Evolutionary conservation across 495 filamentous ascomycete species (phyloP), one percentile per base, ranked within the genome.

Genomic region (Neurospora sp.): DNA sequence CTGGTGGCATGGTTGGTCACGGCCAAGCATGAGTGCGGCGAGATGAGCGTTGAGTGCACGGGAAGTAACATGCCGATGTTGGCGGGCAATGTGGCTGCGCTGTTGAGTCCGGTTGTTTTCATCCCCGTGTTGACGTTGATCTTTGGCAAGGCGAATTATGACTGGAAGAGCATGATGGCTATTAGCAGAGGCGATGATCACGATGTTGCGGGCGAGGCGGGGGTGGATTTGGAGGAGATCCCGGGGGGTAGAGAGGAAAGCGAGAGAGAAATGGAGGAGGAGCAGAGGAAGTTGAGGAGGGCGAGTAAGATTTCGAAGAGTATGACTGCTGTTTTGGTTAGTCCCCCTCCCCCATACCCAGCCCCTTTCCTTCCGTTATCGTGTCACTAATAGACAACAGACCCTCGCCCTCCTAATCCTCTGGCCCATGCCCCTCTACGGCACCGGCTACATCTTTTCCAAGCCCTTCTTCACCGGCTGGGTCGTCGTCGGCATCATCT

Each of bases 381-480:
- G 31, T 35, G 31, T 35, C 31, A 35, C 31, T 35, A 35, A 35
- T 0, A 18, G 3, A 20, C 10, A 31, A 5, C 48, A 82, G 84
- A 94, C 94, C 0, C 73, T 97, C 0, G 87, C 88, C 9, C 82
- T 98, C 71, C 81, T 98, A 3, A 85, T 98, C 27, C 87, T 97
- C 68, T 98, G 95, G 95, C 95, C 95, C 9, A 96, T 97, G 86
- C 95, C 95, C 1, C 89, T 98, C 89, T 98, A 96, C 78, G 95
- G 93, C 9, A 85, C 86, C 8, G 88, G 88, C 27, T 98, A 98
- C 78, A 87, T 97, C 44, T 97, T 97, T 84, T 92, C 89, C 79
- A 94, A 93, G 84, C 86, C 87, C 65, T 97, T 97, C 85, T 97
- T 97, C 83, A 94, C 93, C 3, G 94, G 94, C 41, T 97, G 94